phyloP scores from a whole-genome alignment of 805 yeast species.

The Myxozyma geophila region DNA sequence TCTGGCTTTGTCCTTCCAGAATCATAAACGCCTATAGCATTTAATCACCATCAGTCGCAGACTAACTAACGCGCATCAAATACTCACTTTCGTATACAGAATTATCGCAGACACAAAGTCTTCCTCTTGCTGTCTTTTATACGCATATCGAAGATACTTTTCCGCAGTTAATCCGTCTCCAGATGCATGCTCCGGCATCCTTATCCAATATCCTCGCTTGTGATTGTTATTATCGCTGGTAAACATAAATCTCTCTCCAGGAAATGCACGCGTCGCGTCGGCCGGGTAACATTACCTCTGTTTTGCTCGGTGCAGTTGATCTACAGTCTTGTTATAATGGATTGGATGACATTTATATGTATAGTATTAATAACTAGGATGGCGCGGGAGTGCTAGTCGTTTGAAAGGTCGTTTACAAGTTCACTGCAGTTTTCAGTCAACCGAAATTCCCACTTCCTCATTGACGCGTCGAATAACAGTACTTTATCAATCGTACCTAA shows the following conservation, averaged over 20 bases:
- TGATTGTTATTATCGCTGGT: not conserved
- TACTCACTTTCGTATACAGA: constrained; percentile 19
- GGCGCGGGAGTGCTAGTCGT: no score
- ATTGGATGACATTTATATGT: no score
- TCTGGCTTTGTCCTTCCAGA: not conserved
- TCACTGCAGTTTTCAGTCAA: no score
- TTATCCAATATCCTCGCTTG: not conserved
- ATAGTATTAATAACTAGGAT: not conserved
- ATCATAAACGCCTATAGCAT: constrained; percentile 9
- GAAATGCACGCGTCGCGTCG: constrained; percentile 6
- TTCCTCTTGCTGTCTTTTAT: not conserved
- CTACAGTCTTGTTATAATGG: no score
- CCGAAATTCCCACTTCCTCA: no score
- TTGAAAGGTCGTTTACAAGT: no score
- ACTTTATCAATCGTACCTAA: no score
- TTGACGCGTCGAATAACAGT: no score
- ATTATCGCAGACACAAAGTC: constrained; percentile 10
- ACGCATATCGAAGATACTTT: constrained; percentile 6
- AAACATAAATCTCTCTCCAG: no score
- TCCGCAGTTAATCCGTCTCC: not conserved
- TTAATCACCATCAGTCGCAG: not conserved
- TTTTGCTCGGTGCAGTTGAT: not conserved
- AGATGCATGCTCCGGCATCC: not conserved
- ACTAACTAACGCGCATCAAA: not conserved
- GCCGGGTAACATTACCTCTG: constrained; percentile 2